Evolutionary conservation across 805 yeast genomes (phyloP).

Genomic region (Yarrowia deformans): DNA sequence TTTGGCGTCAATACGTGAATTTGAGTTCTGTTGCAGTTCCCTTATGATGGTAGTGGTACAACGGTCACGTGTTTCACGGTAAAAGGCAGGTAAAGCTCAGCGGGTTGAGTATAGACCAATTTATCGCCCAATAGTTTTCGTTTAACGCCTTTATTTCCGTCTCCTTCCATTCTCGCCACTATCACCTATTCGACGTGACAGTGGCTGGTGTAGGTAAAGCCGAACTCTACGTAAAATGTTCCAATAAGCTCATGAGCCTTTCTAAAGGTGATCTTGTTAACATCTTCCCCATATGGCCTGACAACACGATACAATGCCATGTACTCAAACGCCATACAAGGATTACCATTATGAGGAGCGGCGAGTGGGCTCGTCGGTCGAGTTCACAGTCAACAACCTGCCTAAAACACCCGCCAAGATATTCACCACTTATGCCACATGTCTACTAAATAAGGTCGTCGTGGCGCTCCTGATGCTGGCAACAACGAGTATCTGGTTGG

Average conservation of each 20-base stretch:
- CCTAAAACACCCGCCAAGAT: conserved; percentile 18
- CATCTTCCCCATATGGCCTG: not conserved
- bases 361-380: conserved; percentile 29
- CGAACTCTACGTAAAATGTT: conserved; percentile 18
- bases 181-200: not conserved
- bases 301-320: conserved; percentile 24
- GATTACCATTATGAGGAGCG: conserved; percentile 27
- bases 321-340: conserved; percentile 31
- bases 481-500: conserved; percentile 9
- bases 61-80: too few relatives aligned
- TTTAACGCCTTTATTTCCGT: not conserved
- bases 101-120: too few relatives aligned
- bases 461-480: conserved; percentile 6
- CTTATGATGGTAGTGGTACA: too few relatives aligned
- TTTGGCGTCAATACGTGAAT: conserved; percentile 33
- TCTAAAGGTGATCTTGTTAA: not conserved
- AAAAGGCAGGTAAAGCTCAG: too few relatives aligned
- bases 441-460: not conserved
- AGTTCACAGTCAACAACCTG: conserved; percentile 15
- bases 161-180: not conserved
- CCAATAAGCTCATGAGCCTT: not conserved
- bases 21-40: conserved; percentile 1
- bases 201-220: not conserved
- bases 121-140: too few relatives aligned
- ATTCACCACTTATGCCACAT: conserved; percentile 2